These are phyloP conservation scores for Xylariales sp. DNA, from an alignment of 2,329 filamentous ascomycete genomes.

Conservation along the genomic window DNA sequence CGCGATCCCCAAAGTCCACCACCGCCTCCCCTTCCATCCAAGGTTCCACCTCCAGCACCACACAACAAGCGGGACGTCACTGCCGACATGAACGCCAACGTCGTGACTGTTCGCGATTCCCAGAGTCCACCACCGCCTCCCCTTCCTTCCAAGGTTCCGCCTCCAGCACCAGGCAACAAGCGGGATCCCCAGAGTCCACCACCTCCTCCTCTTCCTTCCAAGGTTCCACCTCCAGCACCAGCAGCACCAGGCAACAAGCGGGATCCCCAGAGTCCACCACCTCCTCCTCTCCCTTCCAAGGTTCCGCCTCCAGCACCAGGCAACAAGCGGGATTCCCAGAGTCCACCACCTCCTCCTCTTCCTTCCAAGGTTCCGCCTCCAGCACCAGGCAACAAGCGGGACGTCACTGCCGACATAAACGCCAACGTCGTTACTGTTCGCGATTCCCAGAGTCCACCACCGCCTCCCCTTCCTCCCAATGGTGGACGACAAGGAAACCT, in stretches of 20 bases:
- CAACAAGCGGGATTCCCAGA: too few species aligned
- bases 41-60: neutral
- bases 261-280: neutral
- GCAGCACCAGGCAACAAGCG: too few species aligned
- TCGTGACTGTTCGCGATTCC: neutral
- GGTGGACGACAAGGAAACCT: too few species aligned
- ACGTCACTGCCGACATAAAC: neutral
- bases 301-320: too few species aligned
- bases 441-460: neutral
- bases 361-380: neutral
- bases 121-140: neutral
- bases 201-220: slow-evolving; percentile 1
- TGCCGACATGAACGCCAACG: neutral
- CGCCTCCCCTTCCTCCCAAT: neutral
- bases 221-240: too few species aligned
- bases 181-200: neutral
- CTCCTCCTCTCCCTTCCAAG: neutral
- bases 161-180: neutral
- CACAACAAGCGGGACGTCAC: too few species aligned
- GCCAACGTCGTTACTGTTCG: neutral
- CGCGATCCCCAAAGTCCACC: neutral
- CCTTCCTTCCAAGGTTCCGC: neutral
- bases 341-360: neutral
- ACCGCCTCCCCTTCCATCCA: neutral
- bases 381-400: too few species aligned